Percentiles rank a stretch among this genome's conserved stretches.
Conservation (phyloP, 768 basidiomycete genomes). For the Boletus fagicola region DNA sequence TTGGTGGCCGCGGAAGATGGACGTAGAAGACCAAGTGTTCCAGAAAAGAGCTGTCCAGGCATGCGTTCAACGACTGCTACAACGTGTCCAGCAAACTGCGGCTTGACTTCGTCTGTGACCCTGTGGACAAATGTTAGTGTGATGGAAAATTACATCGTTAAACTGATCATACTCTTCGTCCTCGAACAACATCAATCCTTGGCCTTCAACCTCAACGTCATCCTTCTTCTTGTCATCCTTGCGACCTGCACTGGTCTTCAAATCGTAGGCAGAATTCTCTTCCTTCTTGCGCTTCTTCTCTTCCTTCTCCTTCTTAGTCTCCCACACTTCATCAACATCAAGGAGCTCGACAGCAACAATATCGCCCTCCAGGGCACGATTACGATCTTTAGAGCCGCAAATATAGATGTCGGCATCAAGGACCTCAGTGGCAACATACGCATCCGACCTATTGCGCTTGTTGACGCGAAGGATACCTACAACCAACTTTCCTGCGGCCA, state of each 20-base stretch:
- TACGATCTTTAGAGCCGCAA: conserved; percentile 97
- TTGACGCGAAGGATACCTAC: conserved; percentile 97
- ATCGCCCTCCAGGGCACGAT: conserved; percentile 96
- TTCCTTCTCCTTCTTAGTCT: conserved; percentile 99
- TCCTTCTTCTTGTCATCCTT: conserved; percentile 99
- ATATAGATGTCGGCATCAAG: conserved; percentile 99
- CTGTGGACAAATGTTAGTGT: conserved; percentile 38
- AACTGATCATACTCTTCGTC: conserved; percentile 79
- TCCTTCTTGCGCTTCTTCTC: conserved; percentile 99
- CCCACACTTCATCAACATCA: conserved; percentile 97
- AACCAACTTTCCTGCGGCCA: conserved; percentile 95
- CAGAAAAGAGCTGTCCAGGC: conserved; percentile 98
- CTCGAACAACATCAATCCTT: conserved; percentile 94
- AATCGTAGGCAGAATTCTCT: conserved; percentile 94
- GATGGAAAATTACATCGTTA: not conserved
- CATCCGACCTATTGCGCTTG: conserved; percentile 97
- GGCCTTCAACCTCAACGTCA: conserved; percentile 98
- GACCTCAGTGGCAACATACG: conserved; percentile 97
- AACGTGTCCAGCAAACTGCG: conserved; percentile 97
- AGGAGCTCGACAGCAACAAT: conserved; percentile 97
- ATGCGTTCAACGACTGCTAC: conserved; percentile 99
- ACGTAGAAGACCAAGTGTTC: conserved; percentile 90
- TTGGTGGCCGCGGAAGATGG: conserved; percentile 97
- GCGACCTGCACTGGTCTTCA: conserved; percentile 67
- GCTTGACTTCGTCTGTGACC: conserved; percentile 97